Evolutionary conservation across 371 early-diverging fungal genomes (phyloP), one percentile per base, ranked within the genome.

Genomic region (Basidiobolus heterosporus): DNA sequence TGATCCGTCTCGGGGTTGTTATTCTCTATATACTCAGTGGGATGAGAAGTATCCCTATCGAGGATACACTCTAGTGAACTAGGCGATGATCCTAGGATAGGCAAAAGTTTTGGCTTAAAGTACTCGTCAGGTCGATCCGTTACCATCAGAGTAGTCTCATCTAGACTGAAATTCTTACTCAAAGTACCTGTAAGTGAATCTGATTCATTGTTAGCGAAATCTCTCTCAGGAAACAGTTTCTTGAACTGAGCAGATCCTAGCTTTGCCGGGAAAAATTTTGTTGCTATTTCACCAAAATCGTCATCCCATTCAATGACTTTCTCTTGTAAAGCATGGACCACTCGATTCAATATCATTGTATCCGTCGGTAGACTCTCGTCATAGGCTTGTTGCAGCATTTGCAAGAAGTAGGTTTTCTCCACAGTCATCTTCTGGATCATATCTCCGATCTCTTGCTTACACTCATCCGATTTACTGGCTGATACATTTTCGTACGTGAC

Each of bases 281-380:
- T 30, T 30, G 30, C 30, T 30, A 30, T 30, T 30, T 30, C 30
- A 30, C 30, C 9, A 51, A 91, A 89, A 18, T 81, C 78, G 24
- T 67, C 49, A 46, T 91, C 87, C 93, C 93, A 94, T 37, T 61
- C 64, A 0, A 73, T 61, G 0, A 85, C 84, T 44, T 82, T 82
- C 30, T 73, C 78, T 47, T 84, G 79, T n/a, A 94, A 53, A 18
- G 72, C 68, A 20, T 71, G 70, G 6, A 82, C 64, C 3, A 90
- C 87, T 9, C 68, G 59, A 45, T 84, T 88, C 30, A 90, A 53
- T 0, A 84, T 75, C 11, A 92, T 51, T 0, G 74, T 78, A 52
- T 94, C 92, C 0, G 78, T 76, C 1, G 85, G 72, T 16, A 72
- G 66, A 15, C 80, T 83, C 37, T 74, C 78, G 44, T 82, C 72